Conservation (phyloP, 805 yeast species). For the Candida lessepsii region DNA sequence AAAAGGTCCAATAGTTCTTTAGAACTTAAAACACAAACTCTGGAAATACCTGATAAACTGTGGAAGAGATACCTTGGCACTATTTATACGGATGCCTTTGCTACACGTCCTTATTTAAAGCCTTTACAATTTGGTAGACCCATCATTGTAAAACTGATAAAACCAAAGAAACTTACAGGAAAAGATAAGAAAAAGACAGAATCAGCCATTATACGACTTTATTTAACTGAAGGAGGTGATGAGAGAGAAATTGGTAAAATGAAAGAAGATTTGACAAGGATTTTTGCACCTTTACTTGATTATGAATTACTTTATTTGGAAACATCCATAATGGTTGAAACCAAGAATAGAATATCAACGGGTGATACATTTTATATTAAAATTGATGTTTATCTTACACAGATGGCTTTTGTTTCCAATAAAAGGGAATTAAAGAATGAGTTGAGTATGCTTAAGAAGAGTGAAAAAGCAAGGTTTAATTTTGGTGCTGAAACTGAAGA, state of each 20-base stretch:
- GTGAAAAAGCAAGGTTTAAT: slow-evolving; percentile 20
- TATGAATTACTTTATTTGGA: slow-evolving; percentile 52
- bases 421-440: slow-evolving; percentile 13
- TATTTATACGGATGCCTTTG: slow-evolving; percentile 62
- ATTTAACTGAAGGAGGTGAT: slow-evolving; percentile 21
- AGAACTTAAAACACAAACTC: not conserved
- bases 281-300: slow-evolving; percentile 64
- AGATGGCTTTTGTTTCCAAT: slow-evolving; percentile 30
- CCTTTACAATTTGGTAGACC: slow-evolving; percentile 46
- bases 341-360: slow-evolving; percentile 50
- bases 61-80: slow-evolving; percentile 56
- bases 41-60: not conserved
- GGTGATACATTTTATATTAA: slow-evolving; percentile 78
- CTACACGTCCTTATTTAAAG: slow-evolving; percentile 60
- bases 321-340: slow-evolving; percentile 58
- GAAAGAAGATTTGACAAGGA: slow-evolving; percentile 65
- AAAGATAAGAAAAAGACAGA: slow-evolving; percentile 21
- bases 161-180: slow-evolving; percentile 21
- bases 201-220: slow-evolving; percentile 35
- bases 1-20: slow-evolving; percentile 10
- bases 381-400: slow-evolving; percentile 59
- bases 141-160: slow-evolving; percentile 36
- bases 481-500: slow-evolving; percentile 48
- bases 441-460: slow-evolving; percentile 13
- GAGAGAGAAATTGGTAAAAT: slow-evolving; percentile 72